Evolutionary conservation across 768 basidiomycete species (phyloP).

Genomic region (Pluteus cervinus): DNA sequence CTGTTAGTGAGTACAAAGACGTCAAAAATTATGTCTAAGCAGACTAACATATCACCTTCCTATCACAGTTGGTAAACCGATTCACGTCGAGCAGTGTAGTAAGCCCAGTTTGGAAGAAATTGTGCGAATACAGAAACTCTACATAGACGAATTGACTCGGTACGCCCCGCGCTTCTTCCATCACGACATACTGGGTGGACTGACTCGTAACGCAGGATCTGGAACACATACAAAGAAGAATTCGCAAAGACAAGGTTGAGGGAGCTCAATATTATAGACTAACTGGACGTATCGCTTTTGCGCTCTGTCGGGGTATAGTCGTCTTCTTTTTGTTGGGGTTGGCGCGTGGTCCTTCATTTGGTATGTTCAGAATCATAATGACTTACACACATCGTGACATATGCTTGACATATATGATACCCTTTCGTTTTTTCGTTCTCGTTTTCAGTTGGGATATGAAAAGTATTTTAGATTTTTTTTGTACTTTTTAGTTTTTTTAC

Average conservation of each 20-base stretch:
- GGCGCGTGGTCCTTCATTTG: too few relatives aligned
- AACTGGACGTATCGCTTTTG: conserved; percentile 9
- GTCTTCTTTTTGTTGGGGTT: conserved; percentile 3
- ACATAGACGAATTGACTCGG: conserved; percentile 92
- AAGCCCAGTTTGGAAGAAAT: conserved; percentile 82
- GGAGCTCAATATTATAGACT: conserved; percentile 77
- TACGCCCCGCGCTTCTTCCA: conserved; percentile 25
- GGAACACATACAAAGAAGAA: conserved; percentile 93
- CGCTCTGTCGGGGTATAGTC: neutral
- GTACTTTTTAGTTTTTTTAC: too few relatives aligned
- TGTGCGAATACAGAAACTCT: conserved; percentile 69
- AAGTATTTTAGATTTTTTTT: too few relatives aligned
- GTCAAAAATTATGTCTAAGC: neutral
- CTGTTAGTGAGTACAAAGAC: conserved; percentile 70
- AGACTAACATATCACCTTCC: neutral
- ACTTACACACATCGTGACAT: too few relatives aligned
- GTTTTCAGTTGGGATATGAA: too few relatives aligned
- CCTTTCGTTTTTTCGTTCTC: too few relatives aligned
- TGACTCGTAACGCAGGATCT: conserved; percentile 53
- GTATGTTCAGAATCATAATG: too few relatives aligned
- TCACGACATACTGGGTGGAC: conserved; percentile 1
- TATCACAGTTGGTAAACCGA: conserved; percentile 79
- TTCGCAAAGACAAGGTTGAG: conserved; percentile 80
- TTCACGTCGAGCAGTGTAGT: conserved; percentile 68
- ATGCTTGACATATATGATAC: too few relatives aligned